Evolutionary conservation across 2,329 filamentous ascomycete species (phyloP).

Genomic region (Fusarium proliferatum): DNA sequence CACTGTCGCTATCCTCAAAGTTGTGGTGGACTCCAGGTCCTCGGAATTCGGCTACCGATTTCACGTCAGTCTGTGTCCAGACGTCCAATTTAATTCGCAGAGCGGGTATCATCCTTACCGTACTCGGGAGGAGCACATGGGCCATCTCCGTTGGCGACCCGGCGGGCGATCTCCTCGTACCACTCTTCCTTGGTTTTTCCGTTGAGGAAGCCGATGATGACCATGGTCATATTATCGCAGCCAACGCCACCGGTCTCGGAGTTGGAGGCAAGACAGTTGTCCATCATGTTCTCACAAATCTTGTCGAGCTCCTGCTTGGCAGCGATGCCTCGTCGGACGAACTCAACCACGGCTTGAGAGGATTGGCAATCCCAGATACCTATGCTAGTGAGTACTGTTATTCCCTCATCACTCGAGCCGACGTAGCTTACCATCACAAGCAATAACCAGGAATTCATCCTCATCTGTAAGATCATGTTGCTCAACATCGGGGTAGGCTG

Average conservation of each 20-base stretch:
- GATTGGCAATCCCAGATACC: constrained; percentile 99
- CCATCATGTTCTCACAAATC: constrained; percentile 99
- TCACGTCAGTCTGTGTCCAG: constrained; percentile 29
- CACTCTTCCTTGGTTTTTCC: constrained; percentile 97
- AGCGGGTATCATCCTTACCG: constrained; percentile 77
- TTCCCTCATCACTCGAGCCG: constrained; percentile 1
- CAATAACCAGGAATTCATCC: constrained; percentile 94
- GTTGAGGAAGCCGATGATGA: constrained; percentile 86
- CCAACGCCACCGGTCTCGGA: constrained; percentile 97
- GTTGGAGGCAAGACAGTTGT: constrained; percentile 98
- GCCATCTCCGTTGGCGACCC: constrained; percentile 95
- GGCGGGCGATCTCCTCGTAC: constrained; percentile 95
- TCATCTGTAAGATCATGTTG: constrained; percentile 91
- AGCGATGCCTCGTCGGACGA: constrained; percentile 94
- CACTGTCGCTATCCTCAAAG: constrained; percentile 82
- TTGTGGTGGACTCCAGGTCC: constrained; percentile 85
- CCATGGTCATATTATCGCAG: constrained; percentile 99
- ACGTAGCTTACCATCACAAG: constrained; percentile 81
- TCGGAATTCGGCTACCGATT: constrained; percentile 78
- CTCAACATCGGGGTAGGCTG: constrained; percentile 93
- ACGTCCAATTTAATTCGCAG: neutral
- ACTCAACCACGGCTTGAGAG: constrained; percentile 96
- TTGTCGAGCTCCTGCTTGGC: constrained; percentile 94
- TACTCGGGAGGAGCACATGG: constrained; percentile 99
- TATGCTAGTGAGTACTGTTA: constrained; percentile 54